A percentile compares a stretch with the other conserved stretches of the same genome.
Evolutionary conservation across 768 basidiomycete species (phyloP).

Genomic region (Auriculariales sp.): DNA sequence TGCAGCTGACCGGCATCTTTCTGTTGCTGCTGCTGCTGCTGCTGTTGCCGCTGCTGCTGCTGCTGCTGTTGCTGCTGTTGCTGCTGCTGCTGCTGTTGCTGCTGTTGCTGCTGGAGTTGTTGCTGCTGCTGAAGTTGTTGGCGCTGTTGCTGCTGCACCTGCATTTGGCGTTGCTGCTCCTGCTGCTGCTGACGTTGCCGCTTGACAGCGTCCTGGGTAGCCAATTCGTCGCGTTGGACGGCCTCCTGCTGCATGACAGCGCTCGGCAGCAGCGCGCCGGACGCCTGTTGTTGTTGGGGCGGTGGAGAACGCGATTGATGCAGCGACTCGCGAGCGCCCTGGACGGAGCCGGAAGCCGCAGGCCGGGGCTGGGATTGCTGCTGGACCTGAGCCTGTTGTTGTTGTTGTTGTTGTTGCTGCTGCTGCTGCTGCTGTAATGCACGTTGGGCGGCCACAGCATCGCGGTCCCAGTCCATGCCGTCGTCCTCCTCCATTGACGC

Average conservation of each 20-base stretch:
- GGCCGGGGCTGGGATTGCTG: too few species aligned
- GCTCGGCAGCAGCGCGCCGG: conserved; percentile 22
- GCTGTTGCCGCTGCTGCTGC: conserved; percentile 25
- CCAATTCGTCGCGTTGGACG: too few species aligned
- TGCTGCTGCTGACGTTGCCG: conserved; percentile 9
- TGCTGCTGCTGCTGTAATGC: conserved; percentile 12
- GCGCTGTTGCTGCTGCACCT: neutral
- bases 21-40: conserved; percentile 1
- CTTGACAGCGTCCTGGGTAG: conserved; percentile 4
- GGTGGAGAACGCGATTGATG: conserved; percentile 10
- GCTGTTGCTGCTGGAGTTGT: conserved; percentile 3
- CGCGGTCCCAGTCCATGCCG: conserved; percentile 80
- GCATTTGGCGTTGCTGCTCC: conserved; percentile 13
- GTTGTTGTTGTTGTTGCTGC: conserved; percentile 17
- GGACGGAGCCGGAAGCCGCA: too few species aligned
- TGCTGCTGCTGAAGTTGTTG: conserved; percentile 11
- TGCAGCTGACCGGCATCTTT: conserved; percentile 2
- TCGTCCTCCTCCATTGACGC: conserved; percentile 33
- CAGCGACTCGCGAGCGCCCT: too few species aligned
- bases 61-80: conserved; percentile 23
- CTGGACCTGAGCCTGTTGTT: conserved; percentile 17
- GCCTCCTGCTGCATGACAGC: too few species aligned
- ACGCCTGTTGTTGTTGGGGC: conserved; percentile 5
- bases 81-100: conserved; percentile 10
- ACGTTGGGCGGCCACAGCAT: conserved; percentile 38